These are phyloP conservation scores for Flaveria bidentis DNA, from an alignment of 129 eudicot genomes.

Conservation along the genomic window DNA sequence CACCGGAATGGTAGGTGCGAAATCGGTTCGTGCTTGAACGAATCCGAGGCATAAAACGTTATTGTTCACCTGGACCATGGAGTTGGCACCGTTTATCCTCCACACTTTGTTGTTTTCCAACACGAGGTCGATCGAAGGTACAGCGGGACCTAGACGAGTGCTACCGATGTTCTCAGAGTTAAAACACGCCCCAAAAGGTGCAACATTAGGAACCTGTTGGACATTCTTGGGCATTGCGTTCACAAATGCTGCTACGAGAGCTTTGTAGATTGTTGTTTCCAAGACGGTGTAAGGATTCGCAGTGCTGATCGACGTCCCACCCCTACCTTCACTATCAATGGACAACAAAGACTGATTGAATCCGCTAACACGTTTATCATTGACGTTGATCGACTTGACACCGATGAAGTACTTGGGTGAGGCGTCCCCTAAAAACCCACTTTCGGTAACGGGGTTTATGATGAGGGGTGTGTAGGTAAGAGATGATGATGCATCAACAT, in stretches of 20 bases:
- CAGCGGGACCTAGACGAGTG: slow-evolving; percentile 33
- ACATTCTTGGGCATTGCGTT: slow-evolving; percentile 15
- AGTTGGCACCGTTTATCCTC: slow-evolving; percentile 45
- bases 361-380: neutral
- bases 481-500: slow-evolving; percentile 29
- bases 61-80: slow-evolving; percentile 31
- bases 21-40: slow-evolving; percentile 37
- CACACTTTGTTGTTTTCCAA: slow-evolving; percentile 28
- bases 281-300: slow-evolving; percentile 43
- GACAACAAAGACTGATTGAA: slow-evolving; percentile 33
- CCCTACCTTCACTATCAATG: slow-evolving; percentile 33
- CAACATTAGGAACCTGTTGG: slow-evolving; percentile 27
- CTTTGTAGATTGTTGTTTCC: slow-evolving; percentile 41
- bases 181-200: slow-evolving; percentile 37
- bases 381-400: slow-evolving; percentile 36
- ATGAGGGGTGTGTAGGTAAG: slow-evolving; percentile 44
- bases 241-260: slow-evolving; percentile 25
- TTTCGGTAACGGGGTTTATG: slow-evolving; percentile 27
- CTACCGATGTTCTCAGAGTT: slow-evolving; percentile 14
- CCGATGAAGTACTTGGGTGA: slow-evolving; percentile 40
- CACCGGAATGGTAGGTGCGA: slow-evolving; percentile 28
- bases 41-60: slow-evolving; percentile 41
- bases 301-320: slow-evolving; percentile 51
- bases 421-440: slow-evolving; percentile 20
- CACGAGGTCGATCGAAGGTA: slow-evolving; percentile 40